Evolutionary conservation across 2,329 filamentous ascomycete genomes (phyloP).

Genomic region (Ophiognomonia clavigignenti-juglandacearum): DNA sequence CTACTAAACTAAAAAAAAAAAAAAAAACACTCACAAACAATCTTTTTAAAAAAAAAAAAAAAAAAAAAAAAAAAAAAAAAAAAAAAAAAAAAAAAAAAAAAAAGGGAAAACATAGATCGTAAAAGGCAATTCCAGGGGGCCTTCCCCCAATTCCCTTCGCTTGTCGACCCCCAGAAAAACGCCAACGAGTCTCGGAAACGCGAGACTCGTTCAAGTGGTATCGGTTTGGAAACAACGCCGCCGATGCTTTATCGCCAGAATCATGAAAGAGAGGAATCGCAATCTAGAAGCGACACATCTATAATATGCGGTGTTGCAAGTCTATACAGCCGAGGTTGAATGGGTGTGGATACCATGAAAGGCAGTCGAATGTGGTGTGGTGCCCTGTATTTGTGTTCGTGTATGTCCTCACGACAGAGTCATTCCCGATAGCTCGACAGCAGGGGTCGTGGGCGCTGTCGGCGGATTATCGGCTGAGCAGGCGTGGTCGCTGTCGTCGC

Average conservation of each 20-base stretch:
- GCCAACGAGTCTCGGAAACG: slow-evolving; percentile 11
- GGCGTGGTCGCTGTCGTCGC: slow-evolving; percentile 37
- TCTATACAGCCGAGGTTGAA: slow-evolving; percentile 15
- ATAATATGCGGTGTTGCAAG: slow-evolving; percentile 7
- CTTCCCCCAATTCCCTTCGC: neutral
- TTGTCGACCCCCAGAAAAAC: slow-evolving; percentile 6
- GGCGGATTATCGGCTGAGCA: too few species aligned
- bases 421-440: slow-evolving; percentile 16
- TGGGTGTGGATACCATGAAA: neutral
- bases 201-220: slow-evolving; percentile 4
- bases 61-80: too few species aligned
- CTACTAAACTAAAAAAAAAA: neutral
- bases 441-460: slow-evolving; percentile 27
- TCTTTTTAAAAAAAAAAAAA: neutral
- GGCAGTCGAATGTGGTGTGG: neutral
- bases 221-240: slow-evolving; percentile 17
- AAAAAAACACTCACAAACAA: neutral
- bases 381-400: neutral
- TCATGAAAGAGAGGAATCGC: slow-evolving; percentile 10
- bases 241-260: slow-evolving; percentile 22
- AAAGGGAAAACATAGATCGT: too few species aligned
- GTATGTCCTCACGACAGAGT: neutral
- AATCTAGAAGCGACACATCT: slow-evolving; percentile 10
- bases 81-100: slow-evolving; percentile 3
- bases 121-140: neutral